Evolutionary conservation across 805 yeast genomes (phyloP), one percentile per base, ranked within the genome.

Genomic region (Ogataea paraovalis): DNA sequence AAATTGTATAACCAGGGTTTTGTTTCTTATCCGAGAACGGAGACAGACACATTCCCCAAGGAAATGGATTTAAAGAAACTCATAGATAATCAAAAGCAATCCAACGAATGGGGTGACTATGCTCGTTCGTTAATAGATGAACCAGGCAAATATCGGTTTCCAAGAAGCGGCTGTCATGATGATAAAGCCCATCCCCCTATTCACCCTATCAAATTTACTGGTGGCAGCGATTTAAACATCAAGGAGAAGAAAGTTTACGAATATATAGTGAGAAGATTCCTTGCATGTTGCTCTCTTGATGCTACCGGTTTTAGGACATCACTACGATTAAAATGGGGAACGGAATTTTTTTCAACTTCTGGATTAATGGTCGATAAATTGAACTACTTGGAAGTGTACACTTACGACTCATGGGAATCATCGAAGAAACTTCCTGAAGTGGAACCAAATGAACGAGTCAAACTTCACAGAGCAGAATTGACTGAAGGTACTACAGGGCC

Each of bases 101-200:
- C 79, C 43, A 49, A 67, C 2, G 64, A 64, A 2, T 92, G 97
- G 96, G 95, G 96, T 0, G 49, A 53, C 0, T 90, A 86, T 60
- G 92, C 96, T 0, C 54, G 56, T 10, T 49, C 50, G 2, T 56
- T 83, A 6, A 44, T 78, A 7, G 65, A 66, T 8, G 67, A 49
- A 50, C 70, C 48, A 2, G 74, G 73, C 30, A 75, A 73, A 18
- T 86, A 76, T 58, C 59, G 73, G n/a, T 59, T 59, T 3, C 99
- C 99, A 0, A 69, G 98, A 43, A 73, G 74, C 36, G 99, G 99
- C 4, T 75, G 71, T 12, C 83, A 87, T 60, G 87, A 90, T 60
- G 99, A 94, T 68, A 83, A 89, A 61, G 98, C 99, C 21, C 99
- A 94, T 76, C 98, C 99, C 4, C 97, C 99, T 0, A 94, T 94